Conservation (phyloP, 768 basidiomycete genomes). For the Tulasnella sp. region DNA sequence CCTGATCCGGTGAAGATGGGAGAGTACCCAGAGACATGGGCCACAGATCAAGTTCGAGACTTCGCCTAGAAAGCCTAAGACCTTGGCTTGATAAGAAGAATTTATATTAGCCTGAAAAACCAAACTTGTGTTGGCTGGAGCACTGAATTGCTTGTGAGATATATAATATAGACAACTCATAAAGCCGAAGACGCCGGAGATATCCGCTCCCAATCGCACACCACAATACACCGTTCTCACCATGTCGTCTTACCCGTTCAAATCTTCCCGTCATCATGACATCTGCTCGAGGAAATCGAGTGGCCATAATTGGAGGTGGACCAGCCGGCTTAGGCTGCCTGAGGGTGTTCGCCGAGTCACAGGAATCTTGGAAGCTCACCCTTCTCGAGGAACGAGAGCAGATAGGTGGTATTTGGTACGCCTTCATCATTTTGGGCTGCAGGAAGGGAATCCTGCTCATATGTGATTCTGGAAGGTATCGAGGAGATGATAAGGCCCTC, state of each 20-base stretch:
- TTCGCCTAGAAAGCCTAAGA: too few species aligned
- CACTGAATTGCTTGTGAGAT: too few species aligned
- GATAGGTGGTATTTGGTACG: slow-evolving; percentile 69
- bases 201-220: not conserved
- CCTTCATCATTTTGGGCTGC: not conserved
- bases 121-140: too few species aligned
- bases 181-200: too few species aligned
- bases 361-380: slow-evolving; percentile 50
- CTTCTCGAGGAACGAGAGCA: slow-evolving; percentile 54
- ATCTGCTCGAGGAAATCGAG: not conserved
- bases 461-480: not conserved
- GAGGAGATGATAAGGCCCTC: slow-evolving; percentile 21
- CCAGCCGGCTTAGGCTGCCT: slow-evolving; percentile 62
- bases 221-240: not conserved
- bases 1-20: too few species aligned
- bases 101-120: too few species aligned
- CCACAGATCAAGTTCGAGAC: too few species aligned
- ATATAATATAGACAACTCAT: too few species aligned
- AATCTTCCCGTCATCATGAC: not conserved
- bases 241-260: not conserved
- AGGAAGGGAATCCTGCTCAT: not conserved
- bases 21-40: too few species aligned
- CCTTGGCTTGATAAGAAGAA: too few species aligned
- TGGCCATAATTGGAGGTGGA: slow-evolving; percentile 45
- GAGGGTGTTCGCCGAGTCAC: slow-evolving; percentile 40